Evolutionary conservation across 164 flowering plant genomes (phyloP).

Genomic region (Liriodendron chinense): DNA sequence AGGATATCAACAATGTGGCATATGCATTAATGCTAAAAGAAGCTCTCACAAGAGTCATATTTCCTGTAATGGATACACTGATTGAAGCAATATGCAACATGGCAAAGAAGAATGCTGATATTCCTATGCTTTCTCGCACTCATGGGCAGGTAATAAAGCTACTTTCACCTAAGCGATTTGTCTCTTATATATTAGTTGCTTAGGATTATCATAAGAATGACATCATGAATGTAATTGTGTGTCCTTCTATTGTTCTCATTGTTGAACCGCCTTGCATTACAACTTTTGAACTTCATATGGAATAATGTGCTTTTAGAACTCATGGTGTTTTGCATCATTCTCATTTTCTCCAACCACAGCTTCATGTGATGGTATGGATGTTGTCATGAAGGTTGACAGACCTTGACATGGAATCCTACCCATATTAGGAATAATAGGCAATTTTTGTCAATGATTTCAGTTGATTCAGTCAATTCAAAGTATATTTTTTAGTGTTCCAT

Average conservation of each 20-base stretch:
- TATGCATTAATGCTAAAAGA: constrained; percentile 88
- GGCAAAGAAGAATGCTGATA: constrained; percentile 63
- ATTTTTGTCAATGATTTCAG: too few relatives aligned
- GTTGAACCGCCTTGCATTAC: neutral
- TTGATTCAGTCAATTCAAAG: too few relatives aligned
- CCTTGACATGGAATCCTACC: too few relatives aligned
- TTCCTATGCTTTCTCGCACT: constrained; percentile 94
- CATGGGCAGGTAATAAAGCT: constrained; percentile 78
- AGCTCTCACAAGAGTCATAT: constrained; percentile 45
- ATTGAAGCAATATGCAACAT: constrained; percentile 50
- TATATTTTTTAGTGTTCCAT: neutral
- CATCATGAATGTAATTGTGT: neutral
- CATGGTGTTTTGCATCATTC: too few relatives aligned
- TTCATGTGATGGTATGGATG: too few relatives aligned
- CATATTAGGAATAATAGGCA: too few relatives aligned
- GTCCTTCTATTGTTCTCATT: neutral
- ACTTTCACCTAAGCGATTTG: neutral
- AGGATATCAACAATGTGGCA: constrained; percentile 94
- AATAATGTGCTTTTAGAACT: too few relatives aligned
- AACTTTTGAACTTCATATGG: too few relatives aligned
- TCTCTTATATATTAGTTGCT: neutral
- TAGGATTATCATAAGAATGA: neutral
- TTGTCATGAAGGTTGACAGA: too few relatives aligned
- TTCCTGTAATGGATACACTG: constrained; percentile 74
- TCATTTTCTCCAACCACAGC: too few relatives aligned